These are phyloP conservation scores for Calendula officinalis DNA, from an alignment of 129 eudicot species.

Conservation along the genomic window DNA sequence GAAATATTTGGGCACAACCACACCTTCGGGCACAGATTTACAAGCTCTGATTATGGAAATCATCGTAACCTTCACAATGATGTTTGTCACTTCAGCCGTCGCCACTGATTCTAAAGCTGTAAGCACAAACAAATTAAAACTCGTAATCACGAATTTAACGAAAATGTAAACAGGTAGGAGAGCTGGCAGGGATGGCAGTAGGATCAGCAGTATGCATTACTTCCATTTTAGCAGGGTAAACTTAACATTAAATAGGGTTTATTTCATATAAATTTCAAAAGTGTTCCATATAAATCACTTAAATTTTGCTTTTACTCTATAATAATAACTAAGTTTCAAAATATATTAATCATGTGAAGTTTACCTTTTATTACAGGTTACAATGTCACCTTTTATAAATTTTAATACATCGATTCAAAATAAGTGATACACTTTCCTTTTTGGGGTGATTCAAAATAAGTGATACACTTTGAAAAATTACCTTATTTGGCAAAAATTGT, in stretches of 20 bases:
- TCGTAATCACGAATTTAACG: neutral
- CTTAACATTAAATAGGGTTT: no score
- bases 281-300: neutral
- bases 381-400: no score
- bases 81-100: conserved; percentile 84
- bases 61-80: conserved; percentile 78
- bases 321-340: neutral
- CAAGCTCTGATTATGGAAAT: conserved; percentile 86
- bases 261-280: no score
- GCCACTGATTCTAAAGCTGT: conserved; percentile 64
- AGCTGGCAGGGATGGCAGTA: conserved; percentile 84
- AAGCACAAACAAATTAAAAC: neutral
- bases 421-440: no score
- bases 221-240: conserved; percentile 87
- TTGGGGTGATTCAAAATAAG: no score
- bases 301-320: neutral
- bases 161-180: conserved; percentile 75
- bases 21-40: conserved; percentile 65
- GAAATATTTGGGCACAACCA: conserved; percentile 61
- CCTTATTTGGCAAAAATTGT: no score
- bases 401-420: no score
- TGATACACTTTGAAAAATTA: no score
- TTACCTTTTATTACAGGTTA: no score
- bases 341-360: neutral
- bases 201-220: conserved; percentile 94